Conservation (phyloP, 1,284 basidiomycete genomes). For the Ceratobasidium sp. region DNA sequence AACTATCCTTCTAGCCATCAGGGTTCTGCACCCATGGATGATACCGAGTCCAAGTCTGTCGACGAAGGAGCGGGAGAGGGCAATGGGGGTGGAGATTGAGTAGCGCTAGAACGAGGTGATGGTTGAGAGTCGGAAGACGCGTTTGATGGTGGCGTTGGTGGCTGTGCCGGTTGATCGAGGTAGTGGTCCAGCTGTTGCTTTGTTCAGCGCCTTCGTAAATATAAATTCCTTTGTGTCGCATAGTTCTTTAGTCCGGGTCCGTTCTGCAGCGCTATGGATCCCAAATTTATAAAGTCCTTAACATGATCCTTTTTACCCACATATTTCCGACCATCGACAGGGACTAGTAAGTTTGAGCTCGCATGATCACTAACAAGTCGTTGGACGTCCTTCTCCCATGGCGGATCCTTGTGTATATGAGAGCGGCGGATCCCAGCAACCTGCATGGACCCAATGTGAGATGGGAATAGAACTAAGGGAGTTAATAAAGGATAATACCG, state of each 20-base stretch:
- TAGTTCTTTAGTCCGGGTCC: neutral
- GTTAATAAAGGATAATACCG: neutral
- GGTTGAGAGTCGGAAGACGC: conserved; percentile 1
- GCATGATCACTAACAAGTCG: neutral
- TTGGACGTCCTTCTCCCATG: neutral
- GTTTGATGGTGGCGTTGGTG: conserved; percentile 4
- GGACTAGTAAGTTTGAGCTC: neutral
- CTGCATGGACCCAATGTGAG: too few species aligned
- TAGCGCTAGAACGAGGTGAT: too few species aligned
- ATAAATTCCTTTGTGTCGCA: neutral
- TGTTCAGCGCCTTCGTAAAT: neutral
- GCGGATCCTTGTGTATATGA: conserved; percentile 9
- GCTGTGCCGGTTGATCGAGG: neutral
- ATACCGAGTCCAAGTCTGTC: too few species aligned
- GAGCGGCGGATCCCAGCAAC: neutral
- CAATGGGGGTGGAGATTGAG: neutral
- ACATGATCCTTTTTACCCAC: neutral
- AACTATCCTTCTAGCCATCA: neutral
- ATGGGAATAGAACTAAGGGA: neutral
- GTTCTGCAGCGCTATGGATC: neutral
- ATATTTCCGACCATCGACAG: neutral
- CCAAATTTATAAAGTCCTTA: neutral
- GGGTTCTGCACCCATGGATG: too few species aligned
- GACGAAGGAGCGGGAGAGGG: neutral
- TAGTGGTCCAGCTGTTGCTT: conserved; percentile 7